Evolutionary conservation across 768 basidiomycete species (phyloP).

Genomic region (Leccinum variicolor): DNA sequence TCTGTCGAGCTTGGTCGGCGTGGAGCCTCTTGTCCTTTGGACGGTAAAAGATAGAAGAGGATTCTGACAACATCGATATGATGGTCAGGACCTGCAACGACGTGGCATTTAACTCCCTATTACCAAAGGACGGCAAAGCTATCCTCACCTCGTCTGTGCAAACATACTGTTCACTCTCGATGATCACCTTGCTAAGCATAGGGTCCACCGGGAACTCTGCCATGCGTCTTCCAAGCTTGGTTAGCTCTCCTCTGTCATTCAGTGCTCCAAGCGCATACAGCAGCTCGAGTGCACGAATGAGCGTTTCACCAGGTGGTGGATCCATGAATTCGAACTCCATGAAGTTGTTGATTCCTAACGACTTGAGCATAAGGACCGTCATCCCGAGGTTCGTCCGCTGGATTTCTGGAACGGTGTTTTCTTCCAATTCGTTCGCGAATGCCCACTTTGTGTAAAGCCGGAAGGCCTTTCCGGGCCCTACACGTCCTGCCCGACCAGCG

Average conservation of each 20-base stretch:
- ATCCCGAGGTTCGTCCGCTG: constrained; percentile 97
- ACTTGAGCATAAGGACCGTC: constrained; percentile 94
- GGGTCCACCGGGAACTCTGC: constrained; percentile 99
- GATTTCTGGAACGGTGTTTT: constrained; percentile 97
- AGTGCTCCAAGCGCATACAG: constrained; percentile 94
- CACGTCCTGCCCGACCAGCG: constrained; percentile 95
- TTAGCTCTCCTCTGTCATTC: constrained; percentile 94
- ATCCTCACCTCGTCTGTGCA: constrained; percentile 92
- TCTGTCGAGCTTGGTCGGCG: constrained; percentile 96
- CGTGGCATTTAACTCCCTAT: background rate
- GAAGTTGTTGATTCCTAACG: constrained; percentile 96
- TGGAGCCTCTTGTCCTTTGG: constrained; percentile 98
- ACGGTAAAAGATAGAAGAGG: constrained; percentile 90
- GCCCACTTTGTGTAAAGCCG: constrained; percentile 99
- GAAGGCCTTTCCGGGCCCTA: constrained; percentile 97
- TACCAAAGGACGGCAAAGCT: background rate
- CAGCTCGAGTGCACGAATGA: constrained; percentile 91
- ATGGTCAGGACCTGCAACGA: constrained; percentile 80
- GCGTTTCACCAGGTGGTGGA: constrained; percentile 95
- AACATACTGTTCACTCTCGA: constrained; percentile 88
- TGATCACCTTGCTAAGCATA: constrained; percentile 94
- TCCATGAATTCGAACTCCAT: constrained; percentile 99
- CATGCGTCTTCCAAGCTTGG: constrained; percentile 96
- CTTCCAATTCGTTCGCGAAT: constrained; percentile 91
- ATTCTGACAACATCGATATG: constrained; percentile 96